Conservation (phyloP, 2,329 filamentous ascomycete genomes). For the Penicillium sp. region DNA sequence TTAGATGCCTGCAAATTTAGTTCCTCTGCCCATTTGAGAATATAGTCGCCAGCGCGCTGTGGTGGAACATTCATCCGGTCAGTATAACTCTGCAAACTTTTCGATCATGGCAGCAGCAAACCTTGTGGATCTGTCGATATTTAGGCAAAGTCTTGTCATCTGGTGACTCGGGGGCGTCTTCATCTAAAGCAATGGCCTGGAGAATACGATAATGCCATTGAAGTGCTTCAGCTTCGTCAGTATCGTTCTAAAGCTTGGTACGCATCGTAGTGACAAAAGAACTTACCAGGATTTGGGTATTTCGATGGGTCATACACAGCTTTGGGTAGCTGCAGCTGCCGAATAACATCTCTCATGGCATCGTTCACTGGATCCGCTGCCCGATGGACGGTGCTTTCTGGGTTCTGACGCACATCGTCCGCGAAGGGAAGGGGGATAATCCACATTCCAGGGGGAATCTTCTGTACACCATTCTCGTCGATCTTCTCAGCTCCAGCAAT, state of each 20-base stretch:
- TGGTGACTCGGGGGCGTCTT: slow-evolving; percentile 73
- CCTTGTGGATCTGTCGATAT: slow-evolving; percentile 82
- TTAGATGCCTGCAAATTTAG: slow-evolving; percentile 60
- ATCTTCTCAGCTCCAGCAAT: slow-evolving; percentile 69
- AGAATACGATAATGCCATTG: slow-evolving; percentile 98
- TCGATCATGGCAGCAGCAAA: slow-evolving; percentile 19
- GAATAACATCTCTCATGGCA: slow-evolving; percentile 76
- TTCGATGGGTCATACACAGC: slow-evolving; percentile 78
- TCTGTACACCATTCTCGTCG: slow-evolving; percentile 66
- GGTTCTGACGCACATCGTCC: slow-evolving; percentile 78
- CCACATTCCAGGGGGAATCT: slow-evolving; percentile 82
- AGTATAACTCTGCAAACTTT: neutral
- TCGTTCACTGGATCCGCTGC: slow-evolving; percentile 72
- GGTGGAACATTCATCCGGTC: neutral
- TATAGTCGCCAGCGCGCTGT: slow-evolving; percentile 70
- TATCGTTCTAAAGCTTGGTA: neutral
- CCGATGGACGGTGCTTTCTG: slow-evolving; percentile 58
- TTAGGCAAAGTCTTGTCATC: slow-evolving; percentile 82
- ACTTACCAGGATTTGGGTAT: slow-evolving; percentile 75
- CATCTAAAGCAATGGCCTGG: slow-evolving; percentile 85
- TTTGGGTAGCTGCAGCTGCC: slow-evolving; percentile 85
- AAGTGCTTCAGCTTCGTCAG: slow-evolving; percentile 51
- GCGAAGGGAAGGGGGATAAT: slow-evolving; percentile 82
- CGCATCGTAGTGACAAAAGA: neutral
- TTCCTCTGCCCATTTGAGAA: slow-evolving; percentile 71